Conservation (phyloP, 2,329 filamentous ascomycete genomes). For the Fusarium euwallaceae region DNA sequence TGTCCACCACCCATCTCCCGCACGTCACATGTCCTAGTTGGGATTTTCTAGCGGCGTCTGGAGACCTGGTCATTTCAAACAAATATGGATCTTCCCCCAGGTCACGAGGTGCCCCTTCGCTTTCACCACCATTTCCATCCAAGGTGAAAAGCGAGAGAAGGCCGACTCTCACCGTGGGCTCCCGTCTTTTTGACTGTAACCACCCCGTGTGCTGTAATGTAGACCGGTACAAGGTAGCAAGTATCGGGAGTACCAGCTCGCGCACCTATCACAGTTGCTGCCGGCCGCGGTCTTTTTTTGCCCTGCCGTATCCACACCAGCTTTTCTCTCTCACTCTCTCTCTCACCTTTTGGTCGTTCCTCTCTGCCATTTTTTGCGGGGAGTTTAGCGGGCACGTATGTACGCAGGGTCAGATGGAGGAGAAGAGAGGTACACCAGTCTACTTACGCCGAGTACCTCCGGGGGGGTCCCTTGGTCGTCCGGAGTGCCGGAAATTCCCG, state of each 20-base stretch:
- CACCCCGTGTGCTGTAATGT: conserved; percentile 4
- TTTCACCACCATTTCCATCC: conserved; percentile 31
- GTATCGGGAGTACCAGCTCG: conserved; percentile 19
- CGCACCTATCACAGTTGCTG: conserved; percentile 34
- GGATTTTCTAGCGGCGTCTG: conserved; percentile 28
- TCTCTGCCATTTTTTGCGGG: conserved; percentile 4
- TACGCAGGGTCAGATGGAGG: background rate
- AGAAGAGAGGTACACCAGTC: conserved; percentile 4
- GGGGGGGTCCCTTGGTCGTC: background rate
- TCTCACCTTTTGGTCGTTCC: conserved; percentile 2
- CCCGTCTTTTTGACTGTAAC: background rate
- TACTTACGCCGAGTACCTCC: conserved; percentile 10
- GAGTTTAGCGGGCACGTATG: conserved; percentile 3
- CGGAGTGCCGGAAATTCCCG: conserved; percentile 34
- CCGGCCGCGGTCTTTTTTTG: conserved; percentile 12
- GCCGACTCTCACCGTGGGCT: conserved; percentile 13
- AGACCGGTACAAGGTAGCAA: conserved; percentile 9
- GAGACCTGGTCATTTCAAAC: conserved; percentile 32
- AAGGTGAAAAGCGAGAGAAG: conserved; percentile 33
- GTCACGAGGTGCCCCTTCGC: conserved; percentile 32
- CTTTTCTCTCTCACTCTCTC: background rate
- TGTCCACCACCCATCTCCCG: background rate
- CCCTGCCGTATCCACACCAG: conserved; percentile 7
- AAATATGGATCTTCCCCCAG: conserved; percentile 13
- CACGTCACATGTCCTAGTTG: conserved; percentile 31